Evolutionary conservation across 2,329 filamentous ascomycete genomes (phyloP), one percentile per base, ranked within the genome.

Genomic region (Pezicula radicicola): DNA sequence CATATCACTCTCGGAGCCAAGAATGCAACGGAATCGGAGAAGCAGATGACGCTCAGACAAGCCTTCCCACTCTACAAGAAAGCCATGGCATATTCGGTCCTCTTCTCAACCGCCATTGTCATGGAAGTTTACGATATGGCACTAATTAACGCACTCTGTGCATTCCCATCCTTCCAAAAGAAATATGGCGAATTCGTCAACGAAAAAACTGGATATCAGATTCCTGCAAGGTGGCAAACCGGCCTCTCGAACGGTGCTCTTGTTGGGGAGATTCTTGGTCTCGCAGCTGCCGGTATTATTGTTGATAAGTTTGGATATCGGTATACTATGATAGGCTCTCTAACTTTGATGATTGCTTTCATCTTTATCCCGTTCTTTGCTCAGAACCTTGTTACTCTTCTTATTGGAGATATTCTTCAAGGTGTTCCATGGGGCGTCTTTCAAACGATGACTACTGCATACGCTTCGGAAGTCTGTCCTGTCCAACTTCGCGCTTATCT

Each of bases 351-450:
- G 55, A 70, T 68, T 28, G 72, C 69, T 2, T 73, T 71, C 60
- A 75, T 74, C 35, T 68, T 75, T 25, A 72, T 78, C 48, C 75
- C 75, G 53, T 77, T 78, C 65, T 77, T 75, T 6, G 72, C 75
- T 1, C 67, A 69, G 41, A 75, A 73, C 46, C 66, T 77, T 21
- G 65, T 73, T 54, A 63, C 72, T 15, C 62, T 78, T n/a, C 65
- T 77, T 3, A 70, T 70, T 2, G 75, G 72, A 27, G 73, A 77
- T 58, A 75, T 78, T 28, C 66, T 78, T 25, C 74, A 72, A 46
- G 73, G 75, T 50, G 70, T 78, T 48, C 75, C 76, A 3, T 41
- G 19, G 72, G 71, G 62, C 60, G 68, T 40, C 69, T 76, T 72
- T 57, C 76, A 53, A 60, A 67, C 50, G 63, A 70, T 46, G 40